Conservation (phyloP, 2,329 filamentous ascomycete species). For the Emmonsiellopsis sp. region DNA sequence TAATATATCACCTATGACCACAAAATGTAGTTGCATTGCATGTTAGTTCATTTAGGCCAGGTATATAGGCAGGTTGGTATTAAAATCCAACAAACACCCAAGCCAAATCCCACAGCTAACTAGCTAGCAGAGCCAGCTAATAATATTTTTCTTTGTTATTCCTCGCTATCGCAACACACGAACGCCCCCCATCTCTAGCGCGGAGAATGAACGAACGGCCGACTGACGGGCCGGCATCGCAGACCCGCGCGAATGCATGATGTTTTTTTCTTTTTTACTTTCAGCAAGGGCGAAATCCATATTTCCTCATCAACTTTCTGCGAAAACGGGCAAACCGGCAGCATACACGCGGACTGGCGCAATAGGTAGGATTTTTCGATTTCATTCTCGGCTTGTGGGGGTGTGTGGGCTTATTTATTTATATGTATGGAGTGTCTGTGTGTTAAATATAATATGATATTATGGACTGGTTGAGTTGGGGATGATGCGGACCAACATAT, state of each 20-base stretch:
- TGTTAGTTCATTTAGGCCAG: not conserved
- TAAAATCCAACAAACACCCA: not conserved
- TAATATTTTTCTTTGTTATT: too few species aligned
- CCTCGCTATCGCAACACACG: not conserved
- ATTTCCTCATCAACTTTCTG: not conserved
- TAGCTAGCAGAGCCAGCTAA: not conserved
- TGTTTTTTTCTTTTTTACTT: too few species aligned
- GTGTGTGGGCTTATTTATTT: too few species aligned
- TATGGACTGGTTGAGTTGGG: not conserved
- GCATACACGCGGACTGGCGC: conserved; percentile 1
- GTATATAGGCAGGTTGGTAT: not conserved
- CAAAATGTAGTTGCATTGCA: too few species aligned
- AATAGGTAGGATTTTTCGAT: not conserved
- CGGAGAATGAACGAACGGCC: not conserved
- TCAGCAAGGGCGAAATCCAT: not conserved
- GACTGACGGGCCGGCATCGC: not conserved
- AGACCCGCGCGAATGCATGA: too few species aligned
- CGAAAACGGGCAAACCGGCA: not conserved
- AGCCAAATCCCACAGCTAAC: not conserved
- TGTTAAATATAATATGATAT: not conserved
- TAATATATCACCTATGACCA: too few species aligned
- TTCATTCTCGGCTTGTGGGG: not conserved
- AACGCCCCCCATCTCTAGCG: not conserved
- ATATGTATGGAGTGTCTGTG: too few species aligned
- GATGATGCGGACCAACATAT: not conserved